Evolutionary conservation across 805 yeast species (phyloP), one percentile per base, ranked within the genome.

Genomic region (Kuraishia ogatae): DNA sequence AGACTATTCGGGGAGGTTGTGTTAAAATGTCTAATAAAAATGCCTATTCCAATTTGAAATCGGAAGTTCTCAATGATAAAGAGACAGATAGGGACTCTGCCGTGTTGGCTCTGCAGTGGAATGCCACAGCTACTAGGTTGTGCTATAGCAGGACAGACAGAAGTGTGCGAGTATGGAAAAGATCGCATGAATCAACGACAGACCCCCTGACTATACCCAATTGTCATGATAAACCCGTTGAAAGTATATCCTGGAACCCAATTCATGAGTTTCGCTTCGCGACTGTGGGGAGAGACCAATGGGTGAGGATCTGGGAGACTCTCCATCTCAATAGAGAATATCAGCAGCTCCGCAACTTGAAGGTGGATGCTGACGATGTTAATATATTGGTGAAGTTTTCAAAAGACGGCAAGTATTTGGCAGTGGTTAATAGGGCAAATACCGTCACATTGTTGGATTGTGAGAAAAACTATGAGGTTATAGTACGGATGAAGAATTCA

Each of bases 221-320:
- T 21, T 71, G 77, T 6, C 83, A 79, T 59, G 59, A 62, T 1
- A 66, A 65, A 54, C 70, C 78, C 1, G 77, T 76, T 21, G 73
- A 73, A 53, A 53, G 70, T n/a, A 60, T 79, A 8, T 53, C 72
- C 6, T 80, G 81, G 81, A 71, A 77, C 57, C 81, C 82, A 0
- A 60, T 58, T 46, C 65, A 70, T 46, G 78, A 75, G 50, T 62
- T 64, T 50, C 61, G 70, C 19, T 74, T 80, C 60, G 79, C 75
- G 5, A 69, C 80, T 2, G 79, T 73, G 19, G 80, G 80, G 2
- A 60, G 76, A 52, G 82, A 78, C 60, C 64, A 66, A 26, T 60
- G 57, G 51, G 61, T 78, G 39, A 77, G 75, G 57, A 60, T 77
- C 19, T 75, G 82, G 81, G 74, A 73, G 22, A 54, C 59, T n/a